These are phyloP conservation scores for Funneliformis caledonium DNA, from an alignment of 371 early-diverging fungal species.

Conservation along the genomic window DNA sequence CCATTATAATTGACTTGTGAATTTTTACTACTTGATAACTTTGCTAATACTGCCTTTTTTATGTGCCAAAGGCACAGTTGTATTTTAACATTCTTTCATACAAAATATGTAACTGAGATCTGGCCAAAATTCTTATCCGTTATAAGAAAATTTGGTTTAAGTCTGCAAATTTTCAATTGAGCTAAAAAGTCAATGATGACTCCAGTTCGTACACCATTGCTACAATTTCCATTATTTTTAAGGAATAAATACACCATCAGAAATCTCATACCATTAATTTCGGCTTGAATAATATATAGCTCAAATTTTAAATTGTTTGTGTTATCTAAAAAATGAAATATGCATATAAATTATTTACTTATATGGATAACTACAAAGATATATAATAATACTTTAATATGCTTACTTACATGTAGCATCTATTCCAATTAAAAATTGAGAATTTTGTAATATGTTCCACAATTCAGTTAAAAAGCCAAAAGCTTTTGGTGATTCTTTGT, in stretches of 20 bases:
- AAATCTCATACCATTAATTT: neutral
- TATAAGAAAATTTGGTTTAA: neutral
- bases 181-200: neutral
- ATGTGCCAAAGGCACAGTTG: neutral
- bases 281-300: neutral
- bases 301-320: conserved; percentile 13
- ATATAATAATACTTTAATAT: neutral
- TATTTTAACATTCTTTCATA: neutral
- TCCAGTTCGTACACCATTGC: neutral
- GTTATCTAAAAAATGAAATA: neutral
- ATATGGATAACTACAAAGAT: neutral
- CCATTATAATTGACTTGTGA: neutral
- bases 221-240: neutral
- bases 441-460: neutral
- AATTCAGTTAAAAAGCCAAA: neutral
- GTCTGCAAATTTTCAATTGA: neutral
- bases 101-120: neutral
- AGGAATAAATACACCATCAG: neutral
- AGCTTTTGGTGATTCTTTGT: neutral
- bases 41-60: neutral
- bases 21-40: neutral
- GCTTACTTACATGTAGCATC: neutral
- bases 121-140: neutral
- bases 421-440: conserved; percentile 5
- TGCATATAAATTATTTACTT: no score